A percentile compares a stretch with the other conserved stretches of the same genome.
phyloP scores from a whole-genome alignment of 2,329 filamentous ascomycete species.

The Hypoxylon sp. region DNA sequence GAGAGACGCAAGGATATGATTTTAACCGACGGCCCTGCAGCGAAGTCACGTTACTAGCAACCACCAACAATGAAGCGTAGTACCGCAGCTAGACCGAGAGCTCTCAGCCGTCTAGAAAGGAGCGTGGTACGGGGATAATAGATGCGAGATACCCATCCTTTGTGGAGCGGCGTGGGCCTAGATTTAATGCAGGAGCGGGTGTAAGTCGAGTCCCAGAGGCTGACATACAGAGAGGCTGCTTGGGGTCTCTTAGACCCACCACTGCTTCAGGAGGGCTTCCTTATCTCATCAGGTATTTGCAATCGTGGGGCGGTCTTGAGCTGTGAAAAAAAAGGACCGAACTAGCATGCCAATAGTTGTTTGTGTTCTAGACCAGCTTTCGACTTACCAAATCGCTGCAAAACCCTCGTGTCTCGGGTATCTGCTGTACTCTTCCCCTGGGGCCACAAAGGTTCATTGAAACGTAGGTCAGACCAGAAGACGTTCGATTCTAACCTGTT shows the following conservation, averaged over 20 bases:
- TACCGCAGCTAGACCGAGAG: slow-evolving; percentile 32
- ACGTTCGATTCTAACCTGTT: slow-evolving; percentile 44
- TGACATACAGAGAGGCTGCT: slow-evolving; percentile 36
- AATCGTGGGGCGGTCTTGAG: slow-evolving; percentile 29
- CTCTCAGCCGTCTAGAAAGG: slow-evolving; percentile 21
- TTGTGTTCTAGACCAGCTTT: slow-evolving; percentile 43
- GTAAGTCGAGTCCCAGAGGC: slow-evolving; percentile 37
- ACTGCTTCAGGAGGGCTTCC: slow-evolving; percentile 20
- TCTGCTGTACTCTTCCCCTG: slow-evolving; percentile 25
- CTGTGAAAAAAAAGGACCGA: slow-evolving; percentile 46
- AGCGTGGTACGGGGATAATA: slow-evolving; percentile 34
- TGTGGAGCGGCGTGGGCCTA: slow-evolving; percentile 43
- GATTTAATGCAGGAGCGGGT: slow-evolving; percentile 35
- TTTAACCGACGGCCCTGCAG: slow-evolving; percentile 43
- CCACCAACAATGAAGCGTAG: slow-evolving; percentile 33
- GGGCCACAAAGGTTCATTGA: slow-evolving; percentile 41
- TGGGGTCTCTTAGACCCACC: slow-evolving; percentile 31
- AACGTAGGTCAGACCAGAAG: slow-evolving; percentile 44
- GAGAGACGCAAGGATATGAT: slow-evolving; percentile 30
- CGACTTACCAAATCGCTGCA: slow-evolving; percentile 37
- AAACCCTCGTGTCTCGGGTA: slow-evolving; percentile 35
- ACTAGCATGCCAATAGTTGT: slow-evolving; percentile 31
- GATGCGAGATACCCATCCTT: slow-evolving; percentile 41
- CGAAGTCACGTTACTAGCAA: slow-evolving; percentile 42
- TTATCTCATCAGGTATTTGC: slow-evolving; percentile 35